Evolutionary conservation across 2,329 filamentous ascomycete species (phyloP).

Genomic region (Talaromyces atroroseus): DNA sequence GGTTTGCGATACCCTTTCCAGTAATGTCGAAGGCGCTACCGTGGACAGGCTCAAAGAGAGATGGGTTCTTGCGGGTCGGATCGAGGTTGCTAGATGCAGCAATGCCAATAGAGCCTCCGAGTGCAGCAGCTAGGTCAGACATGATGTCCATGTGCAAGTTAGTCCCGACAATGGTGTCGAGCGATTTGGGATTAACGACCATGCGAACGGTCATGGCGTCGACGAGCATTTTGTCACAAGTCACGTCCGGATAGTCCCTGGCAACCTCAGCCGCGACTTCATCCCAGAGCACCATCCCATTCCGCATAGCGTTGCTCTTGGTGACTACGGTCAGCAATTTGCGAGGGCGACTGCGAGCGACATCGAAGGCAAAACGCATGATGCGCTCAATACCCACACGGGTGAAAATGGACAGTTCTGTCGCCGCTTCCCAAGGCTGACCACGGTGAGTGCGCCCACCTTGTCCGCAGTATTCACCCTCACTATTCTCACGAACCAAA

Average conservation of each 20-base stretch:
- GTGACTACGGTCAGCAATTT: slow-evolving; percentile 51
- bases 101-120: slow-evolving; percentile 67
- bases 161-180: slow-evolving; percentile 52
- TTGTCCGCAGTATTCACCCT: slow-evolving; percentile 53
- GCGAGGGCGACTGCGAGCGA: slow-evolving; percentile 41
- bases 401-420: slow-evolving; percentile 51
- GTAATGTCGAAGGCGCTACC: slow-evolving; percentile 61
- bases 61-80: slow-evolving; percentile 55
- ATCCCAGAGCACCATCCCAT: slow-evolving; percentile 55
- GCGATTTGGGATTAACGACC: slow-evolving; percentile 45
- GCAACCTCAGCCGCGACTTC: slow-evolving; percentile 45
- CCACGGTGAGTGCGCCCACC: slow-evolving; percentile 49
- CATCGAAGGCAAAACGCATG: slow-evolving; percentile 51
- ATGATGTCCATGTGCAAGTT: slow-evolving; percentile 61
- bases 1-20: slow-evolving; percentile 57
- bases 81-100: slow-evolving; percentile 66
- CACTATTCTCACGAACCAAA: slow-evolving; percentile 51
- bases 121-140: slow-evolving; percentile 63
- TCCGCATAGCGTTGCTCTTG: slow-evolving; percentile 51
- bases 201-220: slow-evolving; percentile 54
- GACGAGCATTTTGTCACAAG: slow-evolving; percentile 52
- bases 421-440: slow-evolving; percentile 48
- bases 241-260: slow-evolving; percentile 47
- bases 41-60: slow-evolving; percentile 61
- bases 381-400: slow-evolving; percentile 48